These are phyloP conservation scores for Wickerhamomyces subpelliculosus DNA, from an alignment of 805 yeast species.

Conservation along the genomic window DNA sequence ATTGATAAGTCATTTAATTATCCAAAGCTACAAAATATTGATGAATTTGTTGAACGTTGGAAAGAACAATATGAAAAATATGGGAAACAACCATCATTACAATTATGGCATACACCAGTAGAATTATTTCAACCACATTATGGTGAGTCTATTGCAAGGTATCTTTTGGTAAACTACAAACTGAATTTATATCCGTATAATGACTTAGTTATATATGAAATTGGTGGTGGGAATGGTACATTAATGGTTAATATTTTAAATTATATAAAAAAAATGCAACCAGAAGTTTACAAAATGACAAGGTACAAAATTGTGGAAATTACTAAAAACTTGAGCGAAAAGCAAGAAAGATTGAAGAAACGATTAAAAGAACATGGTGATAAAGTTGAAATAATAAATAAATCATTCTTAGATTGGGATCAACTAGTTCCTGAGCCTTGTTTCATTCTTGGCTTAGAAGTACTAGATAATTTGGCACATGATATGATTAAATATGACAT, in stretches of 20 bases:
- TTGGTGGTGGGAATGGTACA: conserved; percentile 90
- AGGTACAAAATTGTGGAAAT: conserved; percentile 35
- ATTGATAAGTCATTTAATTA: conserved; percentile 61
- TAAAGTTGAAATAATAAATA: conserved; percentile 60
- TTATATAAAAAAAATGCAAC: conserved; percentile 53
- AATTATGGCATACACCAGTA: conserved; percentile 87
- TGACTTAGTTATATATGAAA: conserved; percentile 73
- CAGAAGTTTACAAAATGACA: conserved; percentile 66
- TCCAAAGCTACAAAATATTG: conserved; percentile 48
- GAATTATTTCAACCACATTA: conserved; percentile 79
- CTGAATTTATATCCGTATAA: conserved; percentile 60
- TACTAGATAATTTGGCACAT: conserved; percentile 78
- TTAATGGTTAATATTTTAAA: conserved; percentile 70
- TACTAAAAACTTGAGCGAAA: conserved; percentile 19
- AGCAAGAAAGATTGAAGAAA: conserved; percentile 16
- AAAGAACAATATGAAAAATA: conserved; percentile 50
- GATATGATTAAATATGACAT: conserved; percentile 75
- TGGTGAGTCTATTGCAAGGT: conserved; percentile 81
- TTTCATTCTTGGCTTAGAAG: conserved; percentile 74
- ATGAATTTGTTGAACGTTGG: conserved; percentile 69
- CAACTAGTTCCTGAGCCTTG: conserved; percentile 55
- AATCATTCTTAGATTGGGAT: conserved; percentile 74
- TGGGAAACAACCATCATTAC: conserved; percentile 32
- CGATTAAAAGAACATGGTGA: conserved; percentile 32
- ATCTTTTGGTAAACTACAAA: conserved; percentile 65